Conservation (phyloP, 768 basidiomycete species). For the Tylopilus vinaceipallidus region DNA sequence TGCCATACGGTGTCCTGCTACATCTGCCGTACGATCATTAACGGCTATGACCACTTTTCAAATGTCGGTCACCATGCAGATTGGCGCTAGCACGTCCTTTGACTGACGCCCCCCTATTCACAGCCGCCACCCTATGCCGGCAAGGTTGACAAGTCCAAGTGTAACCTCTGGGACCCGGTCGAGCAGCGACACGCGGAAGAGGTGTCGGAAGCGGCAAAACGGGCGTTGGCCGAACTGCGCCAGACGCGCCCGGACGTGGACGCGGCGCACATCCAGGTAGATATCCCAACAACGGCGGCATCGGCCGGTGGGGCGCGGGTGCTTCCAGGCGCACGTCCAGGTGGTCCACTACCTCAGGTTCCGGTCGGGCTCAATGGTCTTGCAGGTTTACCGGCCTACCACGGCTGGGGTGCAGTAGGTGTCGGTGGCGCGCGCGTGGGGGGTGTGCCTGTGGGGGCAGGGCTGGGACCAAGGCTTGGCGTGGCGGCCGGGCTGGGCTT, state of each 20-base stretch:
- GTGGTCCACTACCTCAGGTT: not conserved
- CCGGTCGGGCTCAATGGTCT: not conserved
- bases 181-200: conserved; percentile 67
- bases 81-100: not conserved
- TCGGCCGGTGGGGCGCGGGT: too few species aligned
- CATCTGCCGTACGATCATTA: conserved; percentile 71
- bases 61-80: conserved; percentile 39
- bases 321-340: too few species aligned
- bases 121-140: conserved; percentile 19
- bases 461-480: too few species aligned
- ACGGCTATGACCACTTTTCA: conserved; percentile 75
- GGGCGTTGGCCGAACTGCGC: conserved; percentile 62
- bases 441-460: not conserved
- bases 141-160: conserved; percentile 43
- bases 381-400: not conserved
- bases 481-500: not conserved
- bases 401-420: not conserved
- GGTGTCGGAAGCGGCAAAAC: conserved; percentile 65
- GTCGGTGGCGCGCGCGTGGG: not conserved
- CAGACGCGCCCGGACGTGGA: conserved; percentile 60
- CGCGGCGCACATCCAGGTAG: conserved; percentile 60
- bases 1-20: conserved; percentile 82
- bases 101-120: conserved; percentile 9
- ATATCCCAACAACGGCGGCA: conserved; percentile 42
- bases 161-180: conserved; percentile 65